phyloP scores from a whole-genome alignment of 768 basidiomycete genomes.

The Hypholoma fasciculare region DNA sequence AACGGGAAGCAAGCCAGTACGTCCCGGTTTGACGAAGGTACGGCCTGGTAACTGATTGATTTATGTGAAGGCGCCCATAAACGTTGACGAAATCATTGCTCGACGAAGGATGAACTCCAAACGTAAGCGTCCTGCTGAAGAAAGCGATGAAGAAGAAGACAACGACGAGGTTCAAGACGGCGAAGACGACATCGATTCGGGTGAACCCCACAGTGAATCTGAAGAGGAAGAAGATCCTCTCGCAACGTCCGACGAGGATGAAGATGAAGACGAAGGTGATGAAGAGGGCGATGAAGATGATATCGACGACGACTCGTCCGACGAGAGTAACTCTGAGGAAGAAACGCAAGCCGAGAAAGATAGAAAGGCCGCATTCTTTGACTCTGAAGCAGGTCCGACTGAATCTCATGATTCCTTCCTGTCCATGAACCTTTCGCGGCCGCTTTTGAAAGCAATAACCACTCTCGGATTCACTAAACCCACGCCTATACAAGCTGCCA shows the following conservation, averaged over 20 bases:
- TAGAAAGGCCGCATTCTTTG: slow-evolving; percentile 89
- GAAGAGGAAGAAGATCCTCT: slow-evolving; percentile 31
- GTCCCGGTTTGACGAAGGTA: slow-evolving; percentile 19
- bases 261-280: slow-evolving; percentile 29
- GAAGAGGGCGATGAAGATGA: slow-evolving; percentile 25
- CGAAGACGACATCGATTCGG: slow-evolving; percentile 29
- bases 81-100: slow-evolving; percentile 91
- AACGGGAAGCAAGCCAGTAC: slow-evolving; percentile 62
- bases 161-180: slow-evolving; percentile 30
- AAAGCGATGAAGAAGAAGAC: slow-evolving; percentile 36
- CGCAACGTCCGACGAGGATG: slow-evolving; percentile 30
- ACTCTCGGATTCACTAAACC: slow-evolving; percentile 78
- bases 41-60: slow-evolving; percentile 8
- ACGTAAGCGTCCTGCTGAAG: slow-evolving; percentile 58
- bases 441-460: slow-evolving; percentile 88
- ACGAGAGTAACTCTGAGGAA: slow-evolving; percentile 43
- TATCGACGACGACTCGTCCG: slow-evolving; percentile 28
- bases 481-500: slow-evolving; percentile 93
- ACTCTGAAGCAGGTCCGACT: slow-evolving; percentile 49
- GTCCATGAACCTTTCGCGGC: slow-evolving; percentile 94
- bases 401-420: slow-evolving; percentile 78
- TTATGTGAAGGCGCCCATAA: slow-evolving; percentile 63
- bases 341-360: slow-evolving; percentile 70
- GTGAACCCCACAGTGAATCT: slow-evolving; percentile 27
- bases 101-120: slow-evolving; percentile 61